Conservation (phyloP, 2,329 filamentous ascomycete genomes). For the Microcyclospora tardicrescens region DNA sequence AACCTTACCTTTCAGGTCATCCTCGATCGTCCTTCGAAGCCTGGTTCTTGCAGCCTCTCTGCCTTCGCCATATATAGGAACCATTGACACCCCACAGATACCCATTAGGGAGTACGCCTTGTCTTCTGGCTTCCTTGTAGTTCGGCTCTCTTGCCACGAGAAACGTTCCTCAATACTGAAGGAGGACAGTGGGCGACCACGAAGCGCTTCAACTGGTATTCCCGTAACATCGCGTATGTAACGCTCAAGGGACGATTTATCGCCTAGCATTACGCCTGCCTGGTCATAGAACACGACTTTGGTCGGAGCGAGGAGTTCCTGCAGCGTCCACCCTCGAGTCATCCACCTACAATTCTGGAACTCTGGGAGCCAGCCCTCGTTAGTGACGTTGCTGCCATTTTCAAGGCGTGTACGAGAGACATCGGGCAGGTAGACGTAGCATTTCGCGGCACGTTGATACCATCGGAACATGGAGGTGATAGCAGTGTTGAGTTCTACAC, state of each 20-base stretch:
- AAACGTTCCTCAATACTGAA: constrained; percentile 4
- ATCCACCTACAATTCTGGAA: not conserved
- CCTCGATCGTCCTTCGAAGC: not conserved
- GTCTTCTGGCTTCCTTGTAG: constrained; percentile 6
- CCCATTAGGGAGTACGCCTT: constrained; percentile 8
- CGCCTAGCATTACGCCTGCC: no score
- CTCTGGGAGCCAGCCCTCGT: no score
- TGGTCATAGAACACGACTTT: not conserved
- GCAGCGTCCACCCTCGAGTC: not conserved
- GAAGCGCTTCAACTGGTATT: constrained; percentile 1
- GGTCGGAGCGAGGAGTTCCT: constrained; percentile 4
- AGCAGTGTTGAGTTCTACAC: constrained; percentile 4
- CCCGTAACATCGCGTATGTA: constrained; percentile 2
- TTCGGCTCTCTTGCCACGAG: constrained; percentile 5
- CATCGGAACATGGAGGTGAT: constrained; percentile 11
- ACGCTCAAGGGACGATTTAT: not conserved
- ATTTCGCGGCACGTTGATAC: constrained; percentile 6
- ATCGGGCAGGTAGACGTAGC: constrained; percentile 4
- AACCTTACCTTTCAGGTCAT: no score
- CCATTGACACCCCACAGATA: constrained; percentile 5
- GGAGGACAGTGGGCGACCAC: not conserved
- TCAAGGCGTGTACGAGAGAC: no score
- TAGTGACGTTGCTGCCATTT: no score
- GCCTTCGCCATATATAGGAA: constrained; percentile 8
- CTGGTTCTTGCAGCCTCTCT: constrained; percentile 3